Conservation (phyloP, 257 asterid species). For the Eucommia ulmoides region DNA sequence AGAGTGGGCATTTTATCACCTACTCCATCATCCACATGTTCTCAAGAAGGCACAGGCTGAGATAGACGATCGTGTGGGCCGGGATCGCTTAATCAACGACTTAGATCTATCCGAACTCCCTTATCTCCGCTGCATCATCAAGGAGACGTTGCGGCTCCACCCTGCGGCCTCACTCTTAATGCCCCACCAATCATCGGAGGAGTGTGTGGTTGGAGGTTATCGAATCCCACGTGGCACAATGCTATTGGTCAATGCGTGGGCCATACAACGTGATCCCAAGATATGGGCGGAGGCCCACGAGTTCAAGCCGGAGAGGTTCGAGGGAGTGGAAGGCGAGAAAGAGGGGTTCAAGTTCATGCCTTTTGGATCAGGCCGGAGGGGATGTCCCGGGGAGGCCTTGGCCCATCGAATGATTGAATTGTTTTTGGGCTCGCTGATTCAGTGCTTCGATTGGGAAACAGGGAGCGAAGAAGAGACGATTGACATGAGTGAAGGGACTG, state of each 20-base stretch:
- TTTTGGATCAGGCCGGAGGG: slow-evolving; percentile 59
- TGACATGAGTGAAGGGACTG: slow-evolving; percentile 34
- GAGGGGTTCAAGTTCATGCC: slow-evolving; percentile 28
- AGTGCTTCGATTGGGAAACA: slow-evolving; percentile 67
- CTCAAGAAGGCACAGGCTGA: slow-evolving; percentile 21
- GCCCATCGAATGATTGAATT: slow-evolving; percentile 38
- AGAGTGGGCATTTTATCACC: slow-evolving; percentile 23
- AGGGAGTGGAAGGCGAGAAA: slow-evolving; percentile 9
- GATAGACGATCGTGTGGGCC: slow-evolving; percentile 15
- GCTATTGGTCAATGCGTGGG: slow-evolving; percentile 53
- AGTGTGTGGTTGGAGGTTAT: slow-evolving; percentile 48
- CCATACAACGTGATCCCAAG: slow-evolving; percentile 46
- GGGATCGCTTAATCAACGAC: slow-evolving; percentile 13
- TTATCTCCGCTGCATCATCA: too few relatives aligned
- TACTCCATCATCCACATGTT: slow-evolving; percentile 14
- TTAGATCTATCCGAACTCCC: slow-evolving; percentile 29
- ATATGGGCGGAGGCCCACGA: slow-evolving; percentile 39
- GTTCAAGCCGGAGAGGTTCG: slow-evolving; percentile 54
- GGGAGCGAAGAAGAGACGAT: slow-evolving; percentile 19
- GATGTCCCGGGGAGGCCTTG: slow-evolving; percentile 66
- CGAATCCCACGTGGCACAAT: too few relatives aligned
- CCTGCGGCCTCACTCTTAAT: slow-evolving; percentile 49
- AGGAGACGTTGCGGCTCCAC: slow-evolving; percentile 42
- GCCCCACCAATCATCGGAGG: slow-evolving; percentile 48
- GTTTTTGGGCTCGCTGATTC: slow-evolving; percentile 42